Evolutionary conservation across 768 basidiomycete species (phyloP).

Genomic region (Asterophora parasitica): DNA sequence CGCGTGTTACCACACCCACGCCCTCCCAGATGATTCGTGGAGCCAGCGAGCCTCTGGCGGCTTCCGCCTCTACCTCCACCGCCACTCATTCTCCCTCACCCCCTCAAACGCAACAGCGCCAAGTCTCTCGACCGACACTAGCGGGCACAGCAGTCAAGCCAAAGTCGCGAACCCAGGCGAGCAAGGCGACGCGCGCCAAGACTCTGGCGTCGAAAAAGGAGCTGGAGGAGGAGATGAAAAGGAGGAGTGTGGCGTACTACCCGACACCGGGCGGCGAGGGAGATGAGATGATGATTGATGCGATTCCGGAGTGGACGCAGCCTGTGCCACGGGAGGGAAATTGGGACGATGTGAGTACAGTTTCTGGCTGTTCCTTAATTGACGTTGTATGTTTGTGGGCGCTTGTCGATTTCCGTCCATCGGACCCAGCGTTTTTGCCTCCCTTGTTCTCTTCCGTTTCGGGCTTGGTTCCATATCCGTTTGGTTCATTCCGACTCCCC

Average conservation of each 20-base stretch:
- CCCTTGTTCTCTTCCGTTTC: background rate
- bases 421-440: background rate
- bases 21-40: conserved; percentile 31
- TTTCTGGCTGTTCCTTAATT: background rate
- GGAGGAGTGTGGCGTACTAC: conserved; percentile 64
- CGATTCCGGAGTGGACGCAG: conserved; percentile 81
- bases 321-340: conserved; percentile 63
- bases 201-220: conserved; percentile 35
- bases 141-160: conserved; percentile 30
- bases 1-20: conserved; percentile 41
- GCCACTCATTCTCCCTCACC: conserved; percentile 20
- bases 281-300: conserved; percentile 52
- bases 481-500: no score
- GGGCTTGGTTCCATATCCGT: no score
- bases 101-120: conserved; percentile 23
- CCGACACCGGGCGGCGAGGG: conserved; percentile 45
- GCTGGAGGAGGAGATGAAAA: conserved; percentile 37
- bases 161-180: conserved; percentile 25
- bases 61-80: conserved; percentile 27
- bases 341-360: conserved; percentile 72
- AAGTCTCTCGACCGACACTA: conserved; percentile 24
- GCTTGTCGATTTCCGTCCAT: conserved; percentile 12
- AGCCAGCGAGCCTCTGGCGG: conserved; percentile 32
- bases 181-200: conserved; percentile 34
- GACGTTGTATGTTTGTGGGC: no score